phyloP scores from a whole-genome alignment of 768 basidiomycete genomes.

The Termitomyces titanicus region DNA sequence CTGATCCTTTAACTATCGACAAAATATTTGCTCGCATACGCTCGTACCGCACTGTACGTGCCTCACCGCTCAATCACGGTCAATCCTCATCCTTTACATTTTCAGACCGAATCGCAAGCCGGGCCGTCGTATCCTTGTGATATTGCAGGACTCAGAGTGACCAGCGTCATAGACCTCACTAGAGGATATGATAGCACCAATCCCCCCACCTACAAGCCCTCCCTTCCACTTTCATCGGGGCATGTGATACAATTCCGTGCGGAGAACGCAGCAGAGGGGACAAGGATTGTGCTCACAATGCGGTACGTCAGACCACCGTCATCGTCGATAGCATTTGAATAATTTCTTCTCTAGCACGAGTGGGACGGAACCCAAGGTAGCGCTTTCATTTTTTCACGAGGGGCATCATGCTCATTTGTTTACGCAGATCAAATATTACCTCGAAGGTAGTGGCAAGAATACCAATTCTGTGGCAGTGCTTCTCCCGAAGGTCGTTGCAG shows the following conservation, averaged over 20 bases:
- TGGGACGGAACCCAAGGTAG: slow-evolving; percentile 84
- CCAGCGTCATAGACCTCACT: slow-evolving; percentile 72
- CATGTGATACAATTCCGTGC: slow-evolving; percentile 86
- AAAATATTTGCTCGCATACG: slow-evolving; percentile 68
- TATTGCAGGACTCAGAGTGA: slow-evolving; percentile 60
- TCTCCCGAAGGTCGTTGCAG: slow-evolving; percentile 54
- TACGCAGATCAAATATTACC: slow-evolving; percentile 82
- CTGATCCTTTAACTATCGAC: slow-evolving; percentile 61
- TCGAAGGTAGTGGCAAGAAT: slow-evolving; percentile 72
- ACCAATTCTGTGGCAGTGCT: slow-evolving; percentile 39
- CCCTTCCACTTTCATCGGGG: slow-evolving; percentile 68
- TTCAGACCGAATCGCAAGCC: slow-evolving; percentile 10
- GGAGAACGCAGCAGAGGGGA: slow-evolving; percentile 32
- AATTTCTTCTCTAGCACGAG: slow-evolving; percentile 49
- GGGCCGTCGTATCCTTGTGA: slow-evolving; percentile 50
- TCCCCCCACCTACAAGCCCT: slow-evolving; percentile 58
- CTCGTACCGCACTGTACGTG: slow-evolving; percentile 40
- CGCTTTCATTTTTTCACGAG: neutral
- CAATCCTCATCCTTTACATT: neutral
- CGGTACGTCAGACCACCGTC: slow-evolving; percentile 38
- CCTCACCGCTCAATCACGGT: slow-evolving; percentile 2
- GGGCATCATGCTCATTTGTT: slow-evolving; percentile 11
- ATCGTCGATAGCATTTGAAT: neutral
- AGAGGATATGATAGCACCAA: slow-evolving; percentile 74
- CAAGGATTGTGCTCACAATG: slow-evolving; percentile 63